Conservation (phyloP, 192 early-diverging fungal species). For the Podila minutissima region DNA sequence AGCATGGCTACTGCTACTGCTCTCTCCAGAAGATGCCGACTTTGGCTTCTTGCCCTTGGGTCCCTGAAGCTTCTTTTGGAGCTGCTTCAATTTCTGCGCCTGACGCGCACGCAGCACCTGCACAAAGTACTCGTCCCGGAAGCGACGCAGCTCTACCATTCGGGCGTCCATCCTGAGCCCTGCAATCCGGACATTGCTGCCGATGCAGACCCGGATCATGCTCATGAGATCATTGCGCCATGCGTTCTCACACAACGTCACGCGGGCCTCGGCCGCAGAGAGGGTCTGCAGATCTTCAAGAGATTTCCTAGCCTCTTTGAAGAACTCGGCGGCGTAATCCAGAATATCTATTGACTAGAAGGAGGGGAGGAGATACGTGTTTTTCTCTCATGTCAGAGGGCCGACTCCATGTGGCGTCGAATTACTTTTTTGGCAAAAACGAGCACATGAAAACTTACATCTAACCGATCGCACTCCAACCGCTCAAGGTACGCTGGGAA, state of each 20-base stretch:
- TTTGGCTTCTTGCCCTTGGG: background rate
- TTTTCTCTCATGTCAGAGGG: background rate
- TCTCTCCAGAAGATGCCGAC: background rate
- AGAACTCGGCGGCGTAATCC: slow-evolving; percentile 12
- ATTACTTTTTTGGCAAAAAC: background rate
- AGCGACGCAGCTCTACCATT: slow-evolving; percentile 17
- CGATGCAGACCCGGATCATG: slow-evolving; percentile 43
- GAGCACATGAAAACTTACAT: slow-evolving; percentile 35
- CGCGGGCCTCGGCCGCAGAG: slow-evolving; percentile 16
- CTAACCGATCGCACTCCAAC: slow-evolving; percentile 19
- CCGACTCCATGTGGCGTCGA: background rate
- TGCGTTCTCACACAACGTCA: slow-evolving; percentile 18
- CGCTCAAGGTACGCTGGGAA: slow-evolving; percentile 30
- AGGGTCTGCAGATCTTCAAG: slow-evolving; percentile 23
- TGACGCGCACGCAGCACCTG: background rate
- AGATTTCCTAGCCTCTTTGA: slow-evolving; percentile 14
- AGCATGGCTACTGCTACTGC: too few relatives aligned
- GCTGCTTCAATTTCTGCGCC: background rate
- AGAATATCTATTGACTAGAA: slow-evolving; percentile 24
- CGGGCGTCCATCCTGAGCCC: slow-evolving; percentile 25
- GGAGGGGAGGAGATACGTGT: background rate
- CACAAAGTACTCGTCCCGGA: background rate
- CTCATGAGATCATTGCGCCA: slow-evolving; percentile 44
- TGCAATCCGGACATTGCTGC: slow-evolving; percentile 10
- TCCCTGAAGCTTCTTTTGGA: background rate